Base-by-base conservation (phyloP, 148 eudicot genomes). In the Dianthus caryophyllus region DNA sequence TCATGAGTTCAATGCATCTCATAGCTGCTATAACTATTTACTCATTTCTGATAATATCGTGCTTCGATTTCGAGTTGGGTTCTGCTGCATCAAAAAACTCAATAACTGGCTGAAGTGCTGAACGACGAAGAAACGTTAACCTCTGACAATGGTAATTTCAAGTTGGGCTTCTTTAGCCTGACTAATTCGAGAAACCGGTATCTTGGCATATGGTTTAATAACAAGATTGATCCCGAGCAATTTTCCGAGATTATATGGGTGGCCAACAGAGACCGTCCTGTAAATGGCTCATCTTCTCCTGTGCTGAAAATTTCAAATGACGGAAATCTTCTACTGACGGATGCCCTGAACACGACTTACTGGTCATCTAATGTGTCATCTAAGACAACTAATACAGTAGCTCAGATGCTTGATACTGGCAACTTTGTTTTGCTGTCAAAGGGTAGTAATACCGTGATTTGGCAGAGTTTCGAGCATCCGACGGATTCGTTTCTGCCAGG, bases 241-340 rank as follows among this genome's bases (percentile, higher is more conserved):
- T 0, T 11, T 55, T 25, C 54, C 50, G 77, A 74, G 43, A 67
- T 81, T 11, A 57, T 73, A 2, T 84, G 85, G 88, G 83, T 84
- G 12, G 85, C 83, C 27, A 84, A 84, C 49, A 72, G 83, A 44
- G 75, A 74, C 10, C 64, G 36, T 14, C 87, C 87, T 9, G 57
- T 81, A 3, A 39, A 31, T 57, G 79, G 53, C 65, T 67, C 77
- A 11, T 53, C n/a, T n/a, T n/a, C 71, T 47, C 78, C 82, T 26
- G 64, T 33, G 22, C 27, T 80, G 10, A 57, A 59, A 15, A n/a
- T 80, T 4, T 56, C 64, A 0, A 44, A 48, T 4, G 69, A 76
- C 67, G 85, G 85, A 1, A 75, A 69, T 64, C 83, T 84, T 51
- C 72, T 67, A n/a, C 46, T 84, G 15, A 26, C 61, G 50, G 67